Conservation (phyloP, 2,329 filamentous ascomycete genomes). For the Aspergillus versicolor region DNA sequence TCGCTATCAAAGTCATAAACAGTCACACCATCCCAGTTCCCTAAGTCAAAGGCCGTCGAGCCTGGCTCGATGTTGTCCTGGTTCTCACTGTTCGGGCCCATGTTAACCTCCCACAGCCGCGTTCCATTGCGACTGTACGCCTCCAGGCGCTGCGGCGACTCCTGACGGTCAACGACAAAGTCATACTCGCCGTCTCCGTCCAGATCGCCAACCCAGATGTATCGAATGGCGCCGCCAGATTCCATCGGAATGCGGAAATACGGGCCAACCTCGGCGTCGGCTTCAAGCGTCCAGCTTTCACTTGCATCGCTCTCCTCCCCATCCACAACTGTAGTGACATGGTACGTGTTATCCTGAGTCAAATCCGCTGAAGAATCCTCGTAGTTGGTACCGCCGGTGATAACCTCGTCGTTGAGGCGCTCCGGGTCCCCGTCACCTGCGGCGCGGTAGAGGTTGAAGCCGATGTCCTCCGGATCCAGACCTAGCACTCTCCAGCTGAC, state of each 20-base stretch:
- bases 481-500: slow-evolving; percentile 7
- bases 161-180: slow-evolving; percentile 5
- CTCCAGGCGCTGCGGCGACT: not conserved
- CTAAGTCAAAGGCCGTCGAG: not conserved
- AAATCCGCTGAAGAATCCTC: not conserved
- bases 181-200: slow-evolving; percentile 10
- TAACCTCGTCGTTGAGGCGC: not conserved
- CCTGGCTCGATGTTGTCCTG: slow-evolving; percentile 8
- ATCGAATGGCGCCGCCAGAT: not conserved
- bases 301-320: not conserved
- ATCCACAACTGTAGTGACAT: not conserved
- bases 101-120: not conserved
- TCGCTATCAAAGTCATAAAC: slow-evolving; percentile 8
- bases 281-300: not conserved
- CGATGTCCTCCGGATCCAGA: slow-evolving; percentile 3
- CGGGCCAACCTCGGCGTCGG: not conserved
- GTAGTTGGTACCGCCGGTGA: slow-evolving; percentile 3
- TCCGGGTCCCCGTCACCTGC: not conserved
- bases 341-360: slow-evolving; percentile 1
- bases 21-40: slow-evolving; percentile 5
- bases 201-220: slow-evolving; percentile 9
- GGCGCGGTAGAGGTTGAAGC: slow-evolving; percentile 7
- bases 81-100: slow-evolving; percentile 7
- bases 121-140: slow-evolving; percentile 3
- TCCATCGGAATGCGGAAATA: slow-evolving; percentile 2